Evolutionary conservation across 768 basidiomycete genomes (phyloP).

Genomic region (Coprinellus micaceus): DNA sequence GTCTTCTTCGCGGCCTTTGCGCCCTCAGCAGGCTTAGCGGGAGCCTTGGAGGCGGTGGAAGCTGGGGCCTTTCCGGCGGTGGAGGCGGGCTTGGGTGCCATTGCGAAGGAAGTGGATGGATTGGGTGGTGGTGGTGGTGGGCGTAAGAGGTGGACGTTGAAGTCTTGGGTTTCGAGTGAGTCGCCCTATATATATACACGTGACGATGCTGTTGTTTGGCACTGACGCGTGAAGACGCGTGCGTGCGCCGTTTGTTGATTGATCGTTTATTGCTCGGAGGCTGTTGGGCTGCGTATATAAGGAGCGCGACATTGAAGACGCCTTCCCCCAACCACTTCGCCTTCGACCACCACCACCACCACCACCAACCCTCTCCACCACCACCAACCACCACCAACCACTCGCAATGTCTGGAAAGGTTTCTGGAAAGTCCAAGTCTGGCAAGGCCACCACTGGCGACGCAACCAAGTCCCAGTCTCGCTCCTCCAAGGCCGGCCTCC

Average conservation of each 20-base stretch:
- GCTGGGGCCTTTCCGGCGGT: conserved; percentile 78
- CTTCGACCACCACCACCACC: conserved; percentile 18
- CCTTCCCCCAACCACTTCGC: conserved; percentile 16
- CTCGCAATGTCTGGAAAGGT: conserved; percentile 41
- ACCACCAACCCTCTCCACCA: conserved; percentile 14
- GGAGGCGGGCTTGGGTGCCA: conserved; percentile 80
- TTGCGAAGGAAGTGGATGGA: conserved; percentile 30
- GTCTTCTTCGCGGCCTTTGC: conserved; percentile 81
- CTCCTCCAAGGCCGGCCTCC: conserved; percentile 70
- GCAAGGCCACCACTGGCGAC: conserved; percentile 55
- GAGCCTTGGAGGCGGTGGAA: conserved; percentile 67
- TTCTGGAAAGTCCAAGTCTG: conserved; percentile 39
- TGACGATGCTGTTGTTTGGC: conserved; percentile 44
- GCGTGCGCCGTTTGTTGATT: conserved; percentile 5
- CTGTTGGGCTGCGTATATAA: conserved; percentile 32
- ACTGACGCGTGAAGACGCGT: conserved; percentile 7
- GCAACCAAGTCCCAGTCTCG: conserved; percentile 63
- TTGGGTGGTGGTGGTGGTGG: conserved; percentile 31
- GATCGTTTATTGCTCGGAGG: conserved; percentile 12
- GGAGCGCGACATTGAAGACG: conserved; percentile 15
- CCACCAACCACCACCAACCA: conserved; percentile 12
- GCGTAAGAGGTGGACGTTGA: conserved; percentile 20
- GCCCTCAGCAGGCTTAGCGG: conserved; percentile 60
- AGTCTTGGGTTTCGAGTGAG: conserved; percentile 12
- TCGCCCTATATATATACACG: conserved; percentile 41